Evolutionary conservation across 2,329 filamentous ascomycete genomes (phyloP), one percentile per base, ranked within the genome.

Genomic region (Penicillium expansum): DNA sequence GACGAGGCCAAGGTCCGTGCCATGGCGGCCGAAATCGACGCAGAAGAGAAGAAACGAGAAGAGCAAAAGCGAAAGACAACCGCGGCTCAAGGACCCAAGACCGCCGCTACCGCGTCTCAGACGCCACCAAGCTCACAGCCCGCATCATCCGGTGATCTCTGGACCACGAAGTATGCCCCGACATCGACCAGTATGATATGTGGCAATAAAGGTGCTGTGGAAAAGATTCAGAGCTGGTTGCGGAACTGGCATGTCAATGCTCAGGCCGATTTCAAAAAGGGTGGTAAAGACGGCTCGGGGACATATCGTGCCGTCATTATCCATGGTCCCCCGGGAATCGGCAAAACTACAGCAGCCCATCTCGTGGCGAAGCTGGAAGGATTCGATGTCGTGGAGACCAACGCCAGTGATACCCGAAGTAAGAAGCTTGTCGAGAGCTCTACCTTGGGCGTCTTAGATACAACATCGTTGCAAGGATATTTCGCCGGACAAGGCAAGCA

Each of bases 291-390:
- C 74, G 94, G 92, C 1, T 87, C 87, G 71, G 93, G 93, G 33
- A 82, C 83, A 0, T 90, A 89, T 67, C 87, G 94, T 62, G 91
- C 93, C n/a, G 87, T 97, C 63, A 96, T 97, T 71, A 88, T 99
- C 53, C 92, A 95, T 64, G 94, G 94, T 0, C 93, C 94, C 16
- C 94, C 94, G 30, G 94, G 94, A 18, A 96, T 99, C 63, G 94
- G 94, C 65, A 99, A 99, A 77, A 99, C 94, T 2, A 99, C 94
- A 32, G 91, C 95, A 48, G 94, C 94, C 24, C 94, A 99, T 78
- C 80, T 99, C 30, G 91, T 96, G 16, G 93, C 94, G 0, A 95
- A 92, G 69, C 78, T 97, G 20, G 92, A 96, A 71, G 92, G 93
- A 2, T 97, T 91, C 69, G 94, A 99, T 73, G 84, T 97, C 42